Base-by-base conservation (phyloP, 768 basidiomycete genomes). In the Roridomyces roridus region DNA sequence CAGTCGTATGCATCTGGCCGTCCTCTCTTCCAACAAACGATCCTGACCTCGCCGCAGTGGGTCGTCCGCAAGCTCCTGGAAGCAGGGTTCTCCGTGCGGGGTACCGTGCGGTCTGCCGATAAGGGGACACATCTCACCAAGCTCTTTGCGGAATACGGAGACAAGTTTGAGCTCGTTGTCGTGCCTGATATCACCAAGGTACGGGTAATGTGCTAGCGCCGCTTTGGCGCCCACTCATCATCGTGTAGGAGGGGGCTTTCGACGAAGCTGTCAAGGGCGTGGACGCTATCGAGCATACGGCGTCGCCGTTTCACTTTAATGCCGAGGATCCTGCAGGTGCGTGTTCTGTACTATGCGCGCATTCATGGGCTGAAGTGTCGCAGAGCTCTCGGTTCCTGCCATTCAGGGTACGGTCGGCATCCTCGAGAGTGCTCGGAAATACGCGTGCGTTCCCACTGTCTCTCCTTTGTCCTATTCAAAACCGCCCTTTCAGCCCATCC, bases 221-320 rank as follows among this genome's bases (percentile, higher is more conserved):
- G 15, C 14, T 35, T 0, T 31, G 28, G 31, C 46, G 25, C 48
- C 15, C n/a, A 7, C 17, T 21, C 45, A 1, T 23, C 8, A 23
- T 29, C 24, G n/a, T n/a, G n/a, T n/a, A 87, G 85, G 80, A 80
- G 5, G 84, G 83, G 6, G 89, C 87, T 0, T 96, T 93, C 60
- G 89, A 94, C 67, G 85, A 90, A 46, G 91, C 86, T 0, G 88
- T 93, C 55, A 83, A 86, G 67, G 91, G 81, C 2, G 84, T 93
- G 10, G 85, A 90, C 54, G 92, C 81, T 0, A 83, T 94, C 44
- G 78, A 74, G 29, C 91, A 92, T 65, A 84, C 79, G 4, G 88
- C 88, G 0, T 89, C 88, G 1, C 89, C 89, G 1, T 80, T 85
- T 65, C 74, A 79, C 51, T 59, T 75, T 23, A 71, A 78, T 1